These are phyloP conservation scores for Zasmidium cellare DNA, from an alignment of 2,329 filamentous ascomycete species.

Conservation along the genomic window DNA sequence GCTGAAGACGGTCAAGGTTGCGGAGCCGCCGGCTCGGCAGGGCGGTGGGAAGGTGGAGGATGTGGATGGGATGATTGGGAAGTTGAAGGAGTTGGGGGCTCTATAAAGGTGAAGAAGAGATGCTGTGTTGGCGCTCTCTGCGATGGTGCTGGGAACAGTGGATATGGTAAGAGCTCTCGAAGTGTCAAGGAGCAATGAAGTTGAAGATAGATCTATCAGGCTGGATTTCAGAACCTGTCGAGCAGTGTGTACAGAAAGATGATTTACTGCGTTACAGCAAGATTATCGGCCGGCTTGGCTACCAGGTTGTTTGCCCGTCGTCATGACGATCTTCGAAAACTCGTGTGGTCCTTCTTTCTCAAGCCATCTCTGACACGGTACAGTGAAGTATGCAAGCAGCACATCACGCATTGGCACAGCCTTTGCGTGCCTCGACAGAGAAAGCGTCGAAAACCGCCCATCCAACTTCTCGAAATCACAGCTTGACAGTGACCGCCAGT, in stretches of 20 bases:
- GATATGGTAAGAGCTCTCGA: too few relatives aligned
- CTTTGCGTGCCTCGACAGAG: not conserved
- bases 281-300: not conserved
- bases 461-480: not conserved
- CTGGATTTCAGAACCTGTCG: too few relatives aligned
- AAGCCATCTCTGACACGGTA: too few relatives aligned
- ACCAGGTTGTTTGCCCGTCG: not conserved
- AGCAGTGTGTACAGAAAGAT: too few relatives aligned
- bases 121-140: too few relatives aligned
- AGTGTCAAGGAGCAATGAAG: too few relatives aligned
- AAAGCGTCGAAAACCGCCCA: not conserved
- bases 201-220: too few relatives aligned
- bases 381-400: not conserved
- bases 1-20: conserved; percentile 86
- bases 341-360: too few relatives aligned
- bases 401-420: not conserved
- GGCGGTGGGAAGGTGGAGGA: conserved; percentile 97
- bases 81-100: conserved; percentile 94
- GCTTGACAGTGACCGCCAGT: not conserved
- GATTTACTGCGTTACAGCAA: too few relatives aligned
- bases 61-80: conserved; percentile 89
- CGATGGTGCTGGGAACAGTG: too few relatives aligned
- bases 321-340: not conserved
- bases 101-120: conserved; percentile 53
- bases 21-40: conserved; percentile 82